Evolutionary conservation across 148 eudicot species (phyloP).

Genomic region (Cornus kousa): DNA sequence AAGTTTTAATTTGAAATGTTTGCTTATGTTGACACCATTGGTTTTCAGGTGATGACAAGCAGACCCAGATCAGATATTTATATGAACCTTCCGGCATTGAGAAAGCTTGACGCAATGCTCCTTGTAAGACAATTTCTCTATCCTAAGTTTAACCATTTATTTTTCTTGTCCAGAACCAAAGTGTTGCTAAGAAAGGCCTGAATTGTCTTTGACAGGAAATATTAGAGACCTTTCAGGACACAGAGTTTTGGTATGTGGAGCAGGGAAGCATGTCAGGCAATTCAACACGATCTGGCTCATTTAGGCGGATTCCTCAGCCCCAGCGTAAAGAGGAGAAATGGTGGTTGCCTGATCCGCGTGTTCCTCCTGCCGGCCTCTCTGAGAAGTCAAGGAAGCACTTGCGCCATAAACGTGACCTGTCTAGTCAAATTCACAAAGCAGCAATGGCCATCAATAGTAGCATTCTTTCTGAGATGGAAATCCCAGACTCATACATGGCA

Average conservation of each 20-base stretch:
- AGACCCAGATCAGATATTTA: slow-evolving; percentile 71
- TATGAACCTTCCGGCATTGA: slow-evolving; percentile 87
- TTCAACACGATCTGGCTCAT: slow-evolving; percentile 59
- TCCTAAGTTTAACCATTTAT: not conserved
- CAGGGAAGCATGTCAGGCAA: slow-evolving; percentile 64
- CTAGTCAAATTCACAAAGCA: slow-evolving; percentile 89
- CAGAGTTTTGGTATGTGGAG: slow-evolving; percentile 88
- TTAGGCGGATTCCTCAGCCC: slow-evolving; percentile 54
- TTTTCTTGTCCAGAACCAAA: not conserved
- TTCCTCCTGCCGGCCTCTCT: slow-evolving; percentile 70
- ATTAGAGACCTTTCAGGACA: slow-evolving; percentile 74
- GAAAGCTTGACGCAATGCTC: slow-evolving; percentile 86
- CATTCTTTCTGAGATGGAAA: slow-evolving; percentile 83
- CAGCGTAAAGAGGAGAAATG: slow-evolving; percentile 81
- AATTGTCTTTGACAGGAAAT: slow-evolving; percentile 48
- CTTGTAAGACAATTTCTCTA: slow-evolving; percentile 42
- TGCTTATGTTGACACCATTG: not conserved
- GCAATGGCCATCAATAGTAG: slow-evolving; percentile 84
- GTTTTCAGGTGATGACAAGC: slow-evolving; percentile 60
- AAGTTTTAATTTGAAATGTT: no score
- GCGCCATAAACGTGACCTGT: slow-evolving; percentile 66
- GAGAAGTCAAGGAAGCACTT: slow-evolving; percentile 64
- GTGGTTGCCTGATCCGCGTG: slow-evolving; percentile 95
- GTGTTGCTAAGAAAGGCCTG: not conserved
- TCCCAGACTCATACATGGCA: slow-evolving; percentile 69